phyloP scores from a whole-genome alignment of 768 basidiomycete species.

The Pulveroboletus sp. region DNA sequence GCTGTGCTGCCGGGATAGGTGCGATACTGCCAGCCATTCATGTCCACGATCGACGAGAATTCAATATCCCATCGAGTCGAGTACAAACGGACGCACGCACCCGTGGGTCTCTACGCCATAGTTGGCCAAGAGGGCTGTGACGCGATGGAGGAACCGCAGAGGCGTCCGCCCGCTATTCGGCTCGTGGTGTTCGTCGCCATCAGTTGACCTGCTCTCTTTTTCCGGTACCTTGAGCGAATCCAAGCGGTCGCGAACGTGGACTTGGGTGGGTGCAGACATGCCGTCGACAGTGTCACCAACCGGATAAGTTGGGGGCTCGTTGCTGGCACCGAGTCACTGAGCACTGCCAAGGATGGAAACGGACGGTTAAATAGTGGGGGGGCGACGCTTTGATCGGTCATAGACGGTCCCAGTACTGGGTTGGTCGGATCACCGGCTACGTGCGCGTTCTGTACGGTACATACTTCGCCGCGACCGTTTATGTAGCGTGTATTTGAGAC shows the following conservation, averaged over 20 bases:
- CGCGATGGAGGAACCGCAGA: constrained; percentile 15
- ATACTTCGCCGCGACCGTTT: too few relatives aligned
- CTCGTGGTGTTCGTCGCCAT: not conserved
- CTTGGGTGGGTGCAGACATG: constrained; percentile 4
- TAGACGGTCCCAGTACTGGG: too few relatives aligned
- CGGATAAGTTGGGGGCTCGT: too few relatives aligned
- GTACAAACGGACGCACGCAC: constrained; percentile 17
- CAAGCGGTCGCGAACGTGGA: not conserved
- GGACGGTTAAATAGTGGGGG: too few relatives aligned
- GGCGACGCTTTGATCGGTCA: too few relatives aligned
- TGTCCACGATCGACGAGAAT: not conserved
- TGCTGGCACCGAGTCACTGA: too few relatives aligned
- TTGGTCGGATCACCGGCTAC: too few relatives aligned
- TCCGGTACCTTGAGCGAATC: not conserved
- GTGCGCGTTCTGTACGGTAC: too few relatives aligned
- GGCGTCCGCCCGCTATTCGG: not conserved
- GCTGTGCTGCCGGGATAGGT: constrained; percentile 33
- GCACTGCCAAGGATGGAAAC: too few relatives aligned
- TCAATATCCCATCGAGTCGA: not conserved
- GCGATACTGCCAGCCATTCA: constrained; percentile 28
- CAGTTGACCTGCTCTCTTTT: not conserved
- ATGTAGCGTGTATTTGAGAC: too few relatives aligned
- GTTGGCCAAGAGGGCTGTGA: constrained; percentile 27
- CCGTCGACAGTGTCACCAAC: not conserved
- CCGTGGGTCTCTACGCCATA: constrained; percentile 41